Conservation (phyloP, 2,329 filamentous ascomycete species). For the Beauveria sp. region DNA sequence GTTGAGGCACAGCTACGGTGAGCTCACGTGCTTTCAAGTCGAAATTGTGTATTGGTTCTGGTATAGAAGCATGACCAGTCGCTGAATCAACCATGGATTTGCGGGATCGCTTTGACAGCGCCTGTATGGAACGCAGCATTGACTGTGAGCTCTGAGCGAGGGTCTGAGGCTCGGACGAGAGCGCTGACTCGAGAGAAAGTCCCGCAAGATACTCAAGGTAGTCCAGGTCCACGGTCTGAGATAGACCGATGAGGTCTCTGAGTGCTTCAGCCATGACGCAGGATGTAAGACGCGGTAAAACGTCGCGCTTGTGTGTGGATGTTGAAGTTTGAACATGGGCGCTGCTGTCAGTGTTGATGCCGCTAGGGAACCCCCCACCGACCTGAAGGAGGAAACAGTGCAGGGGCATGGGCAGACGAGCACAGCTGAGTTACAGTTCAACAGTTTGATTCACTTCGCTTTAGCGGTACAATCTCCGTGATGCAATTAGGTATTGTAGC, state of each 20-base stretch:
- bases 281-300: background rate
- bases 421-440: no score
- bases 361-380: background rate
- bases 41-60: slow-evolving; percentile 63
- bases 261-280: slow-evolving; percentile 29
- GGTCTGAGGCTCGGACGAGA: slow-evolving; percentile 66
- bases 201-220: slow-evolving; percentile 76
- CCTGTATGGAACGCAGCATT: slow-evolving; percentile 73
- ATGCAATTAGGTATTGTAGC: no score
- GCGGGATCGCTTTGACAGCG: slow-evolving; percentile 82
- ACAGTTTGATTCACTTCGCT: no score
- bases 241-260: slow-evolving; percentile 25
- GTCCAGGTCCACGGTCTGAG: slow-evolving; percentile 48
- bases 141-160: slow-evolving; percentile 78
- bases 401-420: background rate
- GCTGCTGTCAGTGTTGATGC: background rate
- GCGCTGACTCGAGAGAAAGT: slow-evolving; percentile 65
- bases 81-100: slow-evolving; percentile 76
- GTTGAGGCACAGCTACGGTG: slow-evolving; percentile 62
- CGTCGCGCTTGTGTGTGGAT: background rate
- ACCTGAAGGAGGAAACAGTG: background rate
- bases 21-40: slow-evolving; percentile 59
- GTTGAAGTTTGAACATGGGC: background rate
- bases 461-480: no score
- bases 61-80: slow-evolving; percentile 66